These are phyloP conservation scores for Avena insularis DNA, from an alignment of 176 grass and related monocot genomes.

Conservation along the genomic window DNA sequence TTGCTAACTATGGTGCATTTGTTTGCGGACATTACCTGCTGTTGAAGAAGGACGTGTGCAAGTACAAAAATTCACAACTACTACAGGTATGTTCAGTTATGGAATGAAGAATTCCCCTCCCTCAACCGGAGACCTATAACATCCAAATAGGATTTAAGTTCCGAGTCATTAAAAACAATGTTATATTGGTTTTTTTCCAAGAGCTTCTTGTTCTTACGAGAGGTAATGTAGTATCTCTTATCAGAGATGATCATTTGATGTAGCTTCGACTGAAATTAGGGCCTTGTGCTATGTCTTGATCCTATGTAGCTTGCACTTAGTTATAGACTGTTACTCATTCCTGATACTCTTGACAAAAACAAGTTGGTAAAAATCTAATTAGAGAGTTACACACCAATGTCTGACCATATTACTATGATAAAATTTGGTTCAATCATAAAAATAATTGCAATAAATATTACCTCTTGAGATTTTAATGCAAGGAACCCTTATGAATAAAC, in stretches of 20 bases:
- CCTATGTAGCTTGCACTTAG: too few relatives aligned
- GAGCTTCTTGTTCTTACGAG: slow-evolving; percentile 26
- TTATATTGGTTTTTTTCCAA: slow-evolving; percentile 7
- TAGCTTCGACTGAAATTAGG: slow-evolving; percentile 94
- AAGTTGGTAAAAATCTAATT: not conserved
- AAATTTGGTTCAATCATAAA: not conserved
- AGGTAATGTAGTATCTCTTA: slow-evolving; percentile 11
- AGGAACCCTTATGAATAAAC: not conserved
- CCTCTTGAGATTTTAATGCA: not conserved
- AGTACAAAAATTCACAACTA: too few relatives aligned
- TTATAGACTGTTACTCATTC: not conserved
- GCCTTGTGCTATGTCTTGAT: slow-evolving; percentile 71
- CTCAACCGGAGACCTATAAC: too few relatives aligned
- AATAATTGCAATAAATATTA: not conserved
- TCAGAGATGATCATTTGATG: slow-evolving; percentile 11
- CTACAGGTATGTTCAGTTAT: too few relatives aligned
- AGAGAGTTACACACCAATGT: not conserved
- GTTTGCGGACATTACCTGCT: too few relatives aligned
- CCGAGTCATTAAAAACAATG: too few relatives aligned
- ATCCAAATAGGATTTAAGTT: too few relatives aligned
- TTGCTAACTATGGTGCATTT: too few relatives aligned
- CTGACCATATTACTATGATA: not conserved
- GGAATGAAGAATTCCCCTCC: too few relatives aligned
- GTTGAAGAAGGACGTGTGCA: too few relatives aligned
- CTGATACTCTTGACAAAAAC: not conserved